Conservation (phyloP, 83 land plant genomes). For the Isoetes engelmannii region DNA sequence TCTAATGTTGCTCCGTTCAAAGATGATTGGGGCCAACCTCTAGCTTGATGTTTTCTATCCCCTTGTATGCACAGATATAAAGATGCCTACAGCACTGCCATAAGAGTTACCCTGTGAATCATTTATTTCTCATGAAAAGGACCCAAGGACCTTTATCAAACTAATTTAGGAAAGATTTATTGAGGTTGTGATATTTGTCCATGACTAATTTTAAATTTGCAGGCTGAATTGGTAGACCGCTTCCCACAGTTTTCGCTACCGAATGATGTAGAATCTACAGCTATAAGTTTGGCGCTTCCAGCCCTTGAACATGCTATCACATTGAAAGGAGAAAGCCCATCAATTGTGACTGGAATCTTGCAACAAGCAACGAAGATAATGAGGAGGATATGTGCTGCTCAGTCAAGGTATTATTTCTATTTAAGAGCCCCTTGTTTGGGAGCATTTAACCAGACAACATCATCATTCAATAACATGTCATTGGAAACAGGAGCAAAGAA, state of each 20-base stretch:
- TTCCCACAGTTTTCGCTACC: slow-evolving; percentile 29
- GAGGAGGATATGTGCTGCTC: slow-evolving; percentile 21
- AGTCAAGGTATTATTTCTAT: slow-evolving; percentile 10
- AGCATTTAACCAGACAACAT: too few relatives aligned
- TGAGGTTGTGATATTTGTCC: slow-evolving; percentile 11
- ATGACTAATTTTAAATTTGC: slow-evolving; percentile 9
- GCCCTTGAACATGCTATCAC: slow-evolving; percentile 28
- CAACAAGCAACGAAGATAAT: slow-evolving; percentile 26
- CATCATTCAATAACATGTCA: too few relatives aligned
- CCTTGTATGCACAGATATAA: too few relatives aligned
- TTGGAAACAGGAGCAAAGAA: slow-evolving; percentile 21
- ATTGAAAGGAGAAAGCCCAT: slow-evolving; percentile 29
- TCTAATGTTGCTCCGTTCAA: too few relatives aligned
- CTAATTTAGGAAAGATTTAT: too few relatives aligned
- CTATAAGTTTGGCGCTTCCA: slow-evolving; percentile 33
- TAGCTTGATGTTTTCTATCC: too few relatives aligned
- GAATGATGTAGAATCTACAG: slow-evolving; percentile 35
- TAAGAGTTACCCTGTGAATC: too few relatives aligned
- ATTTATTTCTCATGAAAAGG: too few relatives aligned
- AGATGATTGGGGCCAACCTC: too few relatives aligned
- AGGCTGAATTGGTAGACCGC: slow-evolving; percentile 42
- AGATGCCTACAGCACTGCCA: too few relatives aligned
- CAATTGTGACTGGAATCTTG: slow-evolving; percentile 22
- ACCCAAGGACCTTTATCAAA: too few relatives aligned
- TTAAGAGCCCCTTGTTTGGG: too few relatives aligned